These are phyloP conservation scores for Massarina eburnea DNA, from an alignment of 2,329 filamentous ascomycete species.

Conservation along the genomic window DNA sequence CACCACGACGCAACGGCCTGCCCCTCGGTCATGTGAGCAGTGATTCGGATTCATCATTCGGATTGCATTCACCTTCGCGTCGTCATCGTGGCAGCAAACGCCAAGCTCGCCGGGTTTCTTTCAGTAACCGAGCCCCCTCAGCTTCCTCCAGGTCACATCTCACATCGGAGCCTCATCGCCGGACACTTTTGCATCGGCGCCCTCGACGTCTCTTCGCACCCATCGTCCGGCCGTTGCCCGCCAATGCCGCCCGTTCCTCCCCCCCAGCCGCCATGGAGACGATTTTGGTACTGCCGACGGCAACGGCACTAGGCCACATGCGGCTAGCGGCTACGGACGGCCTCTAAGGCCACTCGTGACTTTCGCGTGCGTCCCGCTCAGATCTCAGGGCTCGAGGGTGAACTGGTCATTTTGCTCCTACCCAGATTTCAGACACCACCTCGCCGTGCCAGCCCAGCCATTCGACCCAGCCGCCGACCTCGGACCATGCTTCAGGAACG, in stretches of 20 bases:
- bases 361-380: constrained; percentile 4
- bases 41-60: not conserved
- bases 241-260: not conserved
- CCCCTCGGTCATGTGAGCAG: no score
- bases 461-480: constrained; percentile 5
- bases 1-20: no score
- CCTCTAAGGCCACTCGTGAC: not conserved
- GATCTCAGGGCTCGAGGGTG: constrained; percentile 1
- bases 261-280: not conserved
- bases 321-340: constrained; percentile 1
- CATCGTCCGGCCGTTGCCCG: not conserved
- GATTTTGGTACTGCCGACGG: not conserved
- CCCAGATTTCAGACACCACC: not conserved
- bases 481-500: constrained; percentile 34
- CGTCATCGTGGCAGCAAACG: not conserved
- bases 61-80: not conserved
- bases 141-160: constrained; percentile 2
- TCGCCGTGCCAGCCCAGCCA: not conserved
- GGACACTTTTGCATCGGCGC: not conserved
- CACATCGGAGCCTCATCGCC: not conserved
- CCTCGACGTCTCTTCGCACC: not conserved
- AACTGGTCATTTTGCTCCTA: constrained; percentile 9
- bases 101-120: not conserved
- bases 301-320: not conserved
- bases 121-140: not conserved